Percentiles rank a stretch among this genome's conserved stretches.
phyloP scores from a whole-genome alignment of 2,329 filamentous ascomycete species.

The Hirsutella minnesotensis region DNA sequence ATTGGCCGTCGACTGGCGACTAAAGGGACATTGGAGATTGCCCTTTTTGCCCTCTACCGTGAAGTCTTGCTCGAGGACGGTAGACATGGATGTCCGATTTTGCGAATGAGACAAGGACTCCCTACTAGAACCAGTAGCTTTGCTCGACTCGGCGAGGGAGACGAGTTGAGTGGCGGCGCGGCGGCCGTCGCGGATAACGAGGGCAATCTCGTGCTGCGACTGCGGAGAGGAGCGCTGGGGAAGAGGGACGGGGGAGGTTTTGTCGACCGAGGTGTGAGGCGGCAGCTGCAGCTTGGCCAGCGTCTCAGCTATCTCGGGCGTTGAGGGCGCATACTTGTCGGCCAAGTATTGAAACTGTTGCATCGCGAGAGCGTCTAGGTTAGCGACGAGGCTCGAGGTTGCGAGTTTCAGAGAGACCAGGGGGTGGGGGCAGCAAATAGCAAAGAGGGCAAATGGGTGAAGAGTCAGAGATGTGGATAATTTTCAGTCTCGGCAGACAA shows the following conservation, averaged over 20 bases:
- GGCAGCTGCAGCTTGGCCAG: constrained; percentile 56
- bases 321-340: constrained; percentile 55
- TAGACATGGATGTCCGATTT: constrained; percentile 46
- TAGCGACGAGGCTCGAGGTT: constrained; percentile 1
- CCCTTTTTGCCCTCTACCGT: constrained; percentile 76
- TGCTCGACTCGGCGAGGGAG: constrained; percentile 36
- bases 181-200: constrained; percentile 53
- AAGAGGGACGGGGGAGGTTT: constrained; percentile 39
- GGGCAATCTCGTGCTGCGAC: constrained; percentile 42
- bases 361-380: background rate
- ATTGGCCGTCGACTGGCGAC: constrained; percentile 25
- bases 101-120: constrained; percentile 32
- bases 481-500: constrained; percentile 46
- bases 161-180: constrained; percentile 43
- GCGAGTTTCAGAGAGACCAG: constrained; percentile 4
- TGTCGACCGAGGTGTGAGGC: constrained; percentile 36
- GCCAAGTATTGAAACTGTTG: constrained; percentile 50
- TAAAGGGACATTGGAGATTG: constrained; percentile 72
- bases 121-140: constrained; percentile 37
- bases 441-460: background rate
- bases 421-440: constrained; percentile 4
- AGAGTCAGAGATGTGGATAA: constrained; percentile 14
- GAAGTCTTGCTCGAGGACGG: constrained; percentile 75
- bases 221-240: constrained; percentile 31
- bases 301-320: constrained; percentile 54